Evolutionary conservation across 768 basidiomycete genomes (phyloP).

Genomic region (Russula vinacea): DNA sequence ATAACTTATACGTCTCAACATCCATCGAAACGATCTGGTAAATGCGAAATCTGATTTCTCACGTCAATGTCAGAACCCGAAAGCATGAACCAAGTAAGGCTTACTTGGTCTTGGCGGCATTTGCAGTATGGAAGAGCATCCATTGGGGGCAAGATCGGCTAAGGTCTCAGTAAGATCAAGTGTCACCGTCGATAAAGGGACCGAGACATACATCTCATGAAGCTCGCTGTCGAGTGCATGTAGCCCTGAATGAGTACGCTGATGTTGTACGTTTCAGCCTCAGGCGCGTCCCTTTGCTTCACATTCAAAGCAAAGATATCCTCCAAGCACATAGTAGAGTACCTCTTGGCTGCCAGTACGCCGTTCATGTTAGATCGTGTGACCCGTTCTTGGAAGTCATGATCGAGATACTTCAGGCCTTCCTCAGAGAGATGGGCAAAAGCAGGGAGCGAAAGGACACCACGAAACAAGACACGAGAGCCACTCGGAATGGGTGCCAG

Average conservation of each 20-base stretch:
- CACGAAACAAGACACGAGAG: slow-evolving; percentile 47
- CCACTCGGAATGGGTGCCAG: slow-evolving; percentile 1
- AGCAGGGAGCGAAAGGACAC: slow-evolving; percentile 46
- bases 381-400: slow-evolving; percentile 46
- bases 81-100: slow-evolving; percentile 9
- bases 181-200: neutral
- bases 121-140: slow-evolving; percentile 34
- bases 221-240: slow-evolving; percentile 39
- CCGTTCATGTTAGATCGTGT: slow-evolving; percentile 30
- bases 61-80: neutral
- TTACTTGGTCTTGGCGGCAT: slow-evolving; percentile 35
- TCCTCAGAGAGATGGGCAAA: slow-evolving; percentile 50
- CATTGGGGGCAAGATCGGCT: slow-evolving; percentile 37
- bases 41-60: slow-evolving; percentile 39
- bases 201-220: slow-evolving; percentile 39
- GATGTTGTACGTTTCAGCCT: neutral
- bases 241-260: slow-evolving; percentile 14
- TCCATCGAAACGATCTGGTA: slow-evolving; percentile 51
- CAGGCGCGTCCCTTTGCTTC: slow-evolving; percentile 1
- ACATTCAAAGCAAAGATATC: slow-evolving; percentile 4
- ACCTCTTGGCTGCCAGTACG: slow-evolving; percentile 29
- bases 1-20: slow-evolving; percentile 40
- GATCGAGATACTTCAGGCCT: slow-evolving; percentile 43
- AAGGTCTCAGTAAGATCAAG: neutral
- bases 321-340: neutral